Conservation (phyloP, 768 basidiomycete genomes). For the Pisolithus marmoratus region DNA sequence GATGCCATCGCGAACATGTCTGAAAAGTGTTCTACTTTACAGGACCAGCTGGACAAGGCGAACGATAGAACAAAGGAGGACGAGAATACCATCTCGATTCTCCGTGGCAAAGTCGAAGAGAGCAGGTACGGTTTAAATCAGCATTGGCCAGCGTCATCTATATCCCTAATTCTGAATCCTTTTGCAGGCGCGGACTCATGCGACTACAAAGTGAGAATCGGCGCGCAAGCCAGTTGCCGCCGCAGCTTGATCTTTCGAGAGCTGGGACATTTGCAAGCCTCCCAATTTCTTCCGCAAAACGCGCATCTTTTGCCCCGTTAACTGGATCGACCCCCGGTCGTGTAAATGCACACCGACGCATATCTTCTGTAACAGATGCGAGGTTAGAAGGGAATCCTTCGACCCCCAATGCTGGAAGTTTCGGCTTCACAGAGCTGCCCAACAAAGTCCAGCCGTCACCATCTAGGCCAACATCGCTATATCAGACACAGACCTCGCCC, state of each 20-base stretch:
- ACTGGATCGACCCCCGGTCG: conserved; percentile 47
- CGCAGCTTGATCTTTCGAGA: conserved; percentile 51
- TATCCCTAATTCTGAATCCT: conserved; percentile 5
- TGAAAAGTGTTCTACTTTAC: conserved; percentile 55
- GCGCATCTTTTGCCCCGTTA: conserved; percentile 72
- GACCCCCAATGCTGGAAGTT: conserved; percentile 27
- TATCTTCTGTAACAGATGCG: conserved; percentile 72
- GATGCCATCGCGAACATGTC: conserved; percentile 61
- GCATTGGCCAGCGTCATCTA: too few relatives aligned
- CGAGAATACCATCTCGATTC: conserved; percentile 67
- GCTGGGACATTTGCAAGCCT: conserved; percentile 40
- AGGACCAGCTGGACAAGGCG: conserved; percentile 50
- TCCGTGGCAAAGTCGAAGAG: conserved; percentile 83
- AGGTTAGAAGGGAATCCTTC: conserved; percentile 29
- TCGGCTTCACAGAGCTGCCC: conserved; percentile 29
- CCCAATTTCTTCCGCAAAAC: conserved; percentile 44
- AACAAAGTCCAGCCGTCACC: conserved; percentile 19
- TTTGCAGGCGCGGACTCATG: conserved; percentile 73
- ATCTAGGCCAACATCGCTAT: conserved; percentile 42
- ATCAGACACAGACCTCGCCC: conserved; percentile 49
- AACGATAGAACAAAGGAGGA: conserved; percentile 58
- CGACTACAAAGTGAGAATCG: conserved; percentile 74
- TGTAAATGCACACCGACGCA: conserved; percentile 55
- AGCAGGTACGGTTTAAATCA: conserved; percentile 54
- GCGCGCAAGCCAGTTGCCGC: conserved; percentile 49